Conservation (phyloP, 78 protist species). For the Dictyostelium firmibasis region DNA sequence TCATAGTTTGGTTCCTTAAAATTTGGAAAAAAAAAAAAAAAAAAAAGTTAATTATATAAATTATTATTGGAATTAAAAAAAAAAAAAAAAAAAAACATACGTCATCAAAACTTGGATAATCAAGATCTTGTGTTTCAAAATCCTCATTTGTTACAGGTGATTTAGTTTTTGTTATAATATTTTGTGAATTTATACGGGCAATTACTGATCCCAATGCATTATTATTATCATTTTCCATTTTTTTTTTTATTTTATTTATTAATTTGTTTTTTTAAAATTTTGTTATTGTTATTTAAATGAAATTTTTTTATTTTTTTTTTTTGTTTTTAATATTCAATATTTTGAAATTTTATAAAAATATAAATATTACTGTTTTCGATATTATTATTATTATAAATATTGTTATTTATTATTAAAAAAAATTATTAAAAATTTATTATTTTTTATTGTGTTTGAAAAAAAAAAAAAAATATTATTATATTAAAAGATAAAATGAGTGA, state of each 20-base stretch:
- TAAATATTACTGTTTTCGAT: not conserved
- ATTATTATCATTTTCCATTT: not conserved
- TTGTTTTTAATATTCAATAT: not conserved
- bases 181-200: not conserved
- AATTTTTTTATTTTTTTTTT: not conserved
- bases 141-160: not conserved
- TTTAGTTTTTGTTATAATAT: not conserved
- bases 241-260: not conserved
- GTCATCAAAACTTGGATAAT: slow-evolving; percentile 16
- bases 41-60: too few relatives aligned
- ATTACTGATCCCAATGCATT: not conserved
- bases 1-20: not conserved
- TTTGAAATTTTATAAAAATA: not conserved
- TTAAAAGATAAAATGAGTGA: not conserved
- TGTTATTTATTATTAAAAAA: not conserved
- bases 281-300: not conserved
- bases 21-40: not conserved
- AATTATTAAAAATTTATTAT: not conserved
- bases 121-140: slow-evolving; percentile 13
- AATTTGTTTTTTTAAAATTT: not conserved
- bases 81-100: not conserved
- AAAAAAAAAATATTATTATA: not conserved
- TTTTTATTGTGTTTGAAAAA: not conserved
- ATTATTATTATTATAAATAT: not conserved
- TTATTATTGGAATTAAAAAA: not conserved